Percentiles rank a stretch among this genome's conserved stretches.
phyloP scores from a whole-genome alignment of 176 grass and related monocot species.

The Melocanna baccifera region DNA sequence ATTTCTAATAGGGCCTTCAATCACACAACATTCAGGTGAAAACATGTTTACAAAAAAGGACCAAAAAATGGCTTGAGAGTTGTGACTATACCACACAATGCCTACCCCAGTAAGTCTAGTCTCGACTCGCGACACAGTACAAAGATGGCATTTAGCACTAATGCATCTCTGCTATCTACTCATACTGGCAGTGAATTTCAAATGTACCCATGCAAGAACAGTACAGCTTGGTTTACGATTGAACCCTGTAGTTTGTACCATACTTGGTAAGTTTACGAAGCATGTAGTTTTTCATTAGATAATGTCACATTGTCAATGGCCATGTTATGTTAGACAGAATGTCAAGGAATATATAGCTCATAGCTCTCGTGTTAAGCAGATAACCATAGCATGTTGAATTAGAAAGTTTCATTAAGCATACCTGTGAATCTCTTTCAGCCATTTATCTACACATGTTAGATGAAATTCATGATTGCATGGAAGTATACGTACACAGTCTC shows the following conservation, averaged over 20 bases:
- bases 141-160: not conserved
- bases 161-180: not conserved
- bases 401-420: slow-evolving; percentile 36
- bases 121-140: not conserved
- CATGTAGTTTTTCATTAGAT: not conserved
- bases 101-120: not conserved
- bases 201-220: not conserved
- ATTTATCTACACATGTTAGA: slow-evolving; percentile 97
- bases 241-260: not conserved
- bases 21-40: slow-evolving; percentile 12
- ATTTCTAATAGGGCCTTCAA: not conserved
- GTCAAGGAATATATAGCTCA: not conserved
- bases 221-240: not conserved
- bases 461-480: slow-evolving; percentile 98
- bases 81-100: not conserved
- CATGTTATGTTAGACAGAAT: not conserved
- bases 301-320: not conserved
- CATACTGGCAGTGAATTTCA: not conserved
- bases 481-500: slow-evolving; percentile 78
- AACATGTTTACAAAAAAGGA: not conserved
- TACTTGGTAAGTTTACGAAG: not conserved
- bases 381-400: not conserved
- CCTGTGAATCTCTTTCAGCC: slow-evolving; percentile 99
- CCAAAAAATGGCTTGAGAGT: not conserved
- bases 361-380: not conserved